Evolutionary conservation across 2,329 filamentous ascomycete genomes (phyloP), one percentile per base, ranked within the genome.

Genomic region (Seiridium unicorne): DNA sequence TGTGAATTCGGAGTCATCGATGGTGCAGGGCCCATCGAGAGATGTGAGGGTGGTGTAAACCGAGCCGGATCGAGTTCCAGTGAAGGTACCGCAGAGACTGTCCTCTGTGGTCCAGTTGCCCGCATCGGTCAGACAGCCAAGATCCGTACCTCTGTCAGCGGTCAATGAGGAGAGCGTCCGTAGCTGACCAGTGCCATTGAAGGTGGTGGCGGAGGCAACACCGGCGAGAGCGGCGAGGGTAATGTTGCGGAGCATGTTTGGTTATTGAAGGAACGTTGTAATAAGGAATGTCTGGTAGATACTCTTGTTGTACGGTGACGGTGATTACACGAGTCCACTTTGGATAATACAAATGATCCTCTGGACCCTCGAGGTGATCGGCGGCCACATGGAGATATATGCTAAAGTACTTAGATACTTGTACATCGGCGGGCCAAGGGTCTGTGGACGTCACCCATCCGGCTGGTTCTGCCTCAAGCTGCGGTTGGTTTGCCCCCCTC

Each of bases 121-220:
- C 4, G 31, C 40, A 35, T 57, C n/a, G 8, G 55, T 51, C 10
- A 58, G 34, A 31, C 55, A 58, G 46, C 55, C 55, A n/a, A 58
- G 11, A 34, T 58, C 55, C 8, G 44, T 35, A 31, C 34, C 35
- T 13, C 36, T 40, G 4, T 11, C 31, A 3, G 40, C 32, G 4
- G 18, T 26, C 18, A 26, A 26, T 26, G 46, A 48, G 32, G 44
- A 13, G 18, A 58, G 35, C 1, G 55, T 11, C 5, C 55, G 55
- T 13, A 58, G 32, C 46, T 58, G 55, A n/a, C 55, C 55, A n/a
- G 44, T 58, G 3, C 55, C 55, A 35, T 49, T 51, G 36, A 58
- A 49, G 38, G 32, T 36, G 8, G 38, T 34, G 46, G 55, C 55
- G 4, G 55, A 32, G n/a, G 46, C 46, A 7, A 44, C 44, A 18